Conservation (phyloP, 352 stramenopile genomes). For the Thalassiosira pacifica region DNA sequence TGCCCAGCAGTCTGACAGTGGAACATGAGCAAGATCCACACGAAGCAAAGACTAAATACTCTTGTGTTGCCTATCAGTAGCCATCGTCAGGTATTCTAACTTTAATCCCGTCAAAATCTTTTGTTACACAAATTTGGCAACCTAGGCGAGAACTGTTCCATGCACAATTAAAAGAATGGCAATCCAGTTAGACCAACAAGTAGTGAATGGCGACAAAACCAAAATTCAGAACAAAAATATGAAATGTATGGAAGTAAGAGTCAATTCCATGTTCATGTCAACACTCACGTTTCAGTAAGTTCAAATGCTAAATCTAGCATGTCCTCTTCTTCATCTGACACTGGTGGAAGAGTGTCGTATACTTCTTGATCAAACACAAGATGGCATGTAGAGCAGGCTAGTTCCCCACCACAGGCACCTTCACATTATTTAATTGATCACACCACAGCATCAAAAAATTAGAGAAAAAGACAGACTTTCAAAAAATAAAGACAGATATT, state of each 20-base stretch:
- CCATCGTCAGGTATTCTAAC: slow-evolving; percentile 76
- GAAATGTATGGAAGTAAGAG: too few relatives aligned
- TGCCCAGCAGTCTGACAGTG: too few relatives aligned
- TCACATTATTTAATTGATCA: too few relatives aligned
- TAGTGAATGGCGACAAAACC: too few relatives aligned
- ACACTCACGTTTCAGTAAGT: slow-evolving; percentile 85
- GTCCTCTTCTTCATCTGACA: slow-evolving; percentile 76
- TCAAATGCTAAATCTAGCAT: slow-evolving; percentile 79
- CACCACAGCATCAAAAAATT: slow-evolving; percentile 5
- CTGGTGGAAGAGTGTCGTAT: slow-evolving; percentile 75
- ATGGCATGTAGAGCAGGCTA: slow-evolving; percentile 88
- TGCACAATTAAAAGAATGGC: not conserved
- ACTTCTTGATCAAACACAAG: slow-evolving; percentile 87
- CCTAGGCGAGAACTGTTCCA: slow-evolving; percentile 62
- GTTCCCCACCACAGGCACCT: slow-evolving; percentile 85
- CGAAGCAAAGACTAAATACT: too few relatives aligned
- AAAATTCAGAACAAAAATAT: too few relatives aligned
- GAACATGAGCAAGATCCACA: too few relatives aligned
- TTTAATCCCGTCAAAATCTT: slow-evolving; percentile 75
- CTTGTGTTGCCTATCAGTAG: too few relatives aligned
- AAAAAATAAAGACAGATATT: slow-evolving; percentile 8
- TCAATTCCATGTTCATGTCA: too few relatives aligned
- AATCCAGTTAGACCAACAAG: too few relatives aligned
- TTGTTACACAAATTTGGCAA: slow-evolving; percentile 73
- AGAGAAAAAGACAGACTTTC: not conserved